These are phyloP conservation scores for Ilyonectria mors-panacis DNA, from an alignment of 2,329 filamentous ascomycete species.

Conservation along the genomic window DNA sequence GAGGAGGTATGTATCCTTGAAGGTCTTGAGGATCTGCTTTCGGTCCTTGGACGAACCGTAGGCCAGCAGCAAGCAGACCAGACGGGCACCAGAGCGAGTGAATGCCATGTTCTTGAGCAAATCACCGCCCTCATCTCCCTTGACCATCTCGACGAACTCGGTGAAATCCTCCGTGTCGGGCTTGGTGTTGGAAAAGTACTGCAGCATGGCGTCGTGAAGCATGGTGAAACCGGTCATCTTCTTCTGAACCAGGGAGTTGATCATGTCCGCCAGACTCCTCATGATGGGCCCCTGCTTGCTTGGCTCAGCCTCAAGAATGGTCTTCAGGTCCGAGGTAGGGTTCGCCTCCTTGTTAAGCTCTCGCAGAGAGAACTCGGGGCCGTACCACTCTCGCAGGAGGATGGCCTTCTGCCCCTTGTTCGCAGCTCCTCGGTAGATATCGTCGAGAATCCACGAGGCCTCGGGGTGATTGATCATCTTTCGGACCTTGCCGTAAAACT, in stretches of 20 bases:
- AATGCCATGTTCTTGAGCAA: conserved; percentile 96
- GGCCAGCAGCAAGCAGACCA: conserved; percentile 86
- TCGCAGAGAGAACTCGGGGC: conserved; percentile 90
- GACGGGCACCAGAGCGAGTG: conserved; percentile 86
- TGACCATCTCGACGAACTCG: conserved; percentile 91
- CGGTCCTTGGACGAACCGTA: conserved; percentile 93
- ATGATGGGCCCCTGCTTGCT: conserved; percentile 92
- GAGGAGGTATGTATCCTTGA: conserved; percentile 89
- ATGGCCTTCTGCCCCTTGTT: conserved; percentile 88
- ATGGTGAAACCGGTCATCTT: conserved; percentile 97
- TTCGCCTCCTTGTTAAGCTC: conserved; percentile 69
- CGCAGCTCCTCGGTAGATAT: conserved; percentile 92
- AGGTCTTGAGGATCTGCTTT: conserved; percentile 88
- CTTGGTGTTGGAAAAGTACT: conserved; percentile 89
- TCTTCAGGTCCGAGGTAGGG: conserved; percentile 77
- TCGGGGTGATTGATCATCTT: conserved; percentile 96
- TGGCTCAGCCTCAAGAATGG: conserved; percentile 82
- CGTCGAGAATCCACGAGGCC: conserved; percentile 97
- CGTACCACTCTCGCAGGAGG: conserved; percentile 95
- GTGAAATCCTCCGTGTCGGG: conserved; percentile 84
- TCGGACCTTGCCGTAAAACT: conserved; percentile 95
- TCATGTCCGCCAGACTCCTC: conserved; percentile 86
- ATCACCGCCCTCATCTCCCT: conserved; percentile 92
- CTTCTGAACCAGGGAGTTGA: conserved; percentile 95
- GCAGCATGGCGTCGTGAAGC: conserved; percentile 97